Conservation (phyloP, 2,329 filamentous ascomycete genomes). For the Cytospora piceicola region DNA sequence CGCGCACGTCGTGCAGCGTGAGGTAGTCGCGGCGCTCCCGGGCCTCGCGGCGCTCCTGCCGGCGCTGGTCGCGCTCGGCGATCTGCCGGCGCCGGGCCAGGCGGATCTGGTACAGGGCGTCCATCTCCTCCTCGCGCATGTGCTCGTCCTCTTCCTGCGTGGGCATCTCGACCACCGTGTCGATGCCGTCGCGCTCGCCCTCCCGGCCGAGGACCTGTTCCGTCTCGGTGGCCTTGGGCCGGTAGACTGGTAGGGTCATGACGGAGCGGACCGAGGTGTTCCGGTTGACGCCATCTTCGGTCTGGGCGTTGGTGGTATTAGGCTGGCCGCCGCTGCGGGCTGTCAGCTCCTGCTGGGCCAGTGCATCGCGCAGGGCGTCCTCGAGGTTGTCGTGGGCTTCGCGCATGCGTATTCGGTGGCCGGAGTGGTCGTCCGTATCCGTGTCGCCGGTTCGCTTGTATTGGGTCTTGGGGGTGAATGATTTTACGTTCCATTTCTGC, state of each 20-base stretch:
- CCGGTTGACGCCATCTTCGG: slow-evolving; percentile 63
- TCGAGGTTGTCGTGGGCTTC: slow-evolving; percentile 30
- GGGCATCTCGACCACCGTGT: slow-evolving; percentile 85
- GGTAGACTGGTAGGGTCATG: slow-evolving; percentile 90
- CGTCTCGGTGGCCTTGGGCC: slow-evolving; percentile 69
- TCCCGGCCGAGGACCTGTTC: slow-evolving; percentile 87
- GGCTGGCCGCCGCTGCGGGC: slow-evolving; percentile 23
- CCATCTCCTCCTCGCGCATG: slow-evolving; percentile 88
- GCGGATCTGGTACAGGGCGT: slow-evolving; percentile 87
- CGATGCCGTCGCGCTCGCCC: slow-evolving; percentile 89
- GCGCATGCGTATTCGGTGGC: slow-evolving; percentile 28
- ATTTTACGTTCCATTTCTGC: slow-evolving; percentile 48
- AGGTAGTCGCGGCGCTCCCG: slow-evolving; percentile 70
- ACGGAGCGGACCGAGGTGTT: slow-evolving; percentile 90
- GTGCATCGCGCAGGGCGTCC: slow-evolving; percentile 28
- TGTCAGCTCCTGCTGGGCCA: slow-evolving; percentile 17
- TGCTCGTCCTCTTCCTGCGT: slow-evolving; percentile 78
- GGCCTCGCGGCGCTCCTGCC: slow-evolving; percentile 71
- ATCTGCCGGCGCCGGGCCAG: slow-evolving; percentile 74
- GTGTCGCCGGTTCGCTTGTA: slow-evolving; percentile 35
- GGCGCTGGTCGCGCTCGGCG: slow-evolving; percentile 76
- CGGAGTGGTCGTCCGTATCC: slow-evolving; percentile 33
- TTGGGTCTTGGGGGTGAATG: slow-evolving; percentile 24
- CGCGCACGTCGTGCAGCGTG: slow-evolving; percentile 69
- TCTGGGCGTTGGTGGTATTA: slow-evolving; percentile 12